phyloP scores from a whole-genome alignment of 805 yeast genomes.

The Priceomyces melissophilus region DNA sequence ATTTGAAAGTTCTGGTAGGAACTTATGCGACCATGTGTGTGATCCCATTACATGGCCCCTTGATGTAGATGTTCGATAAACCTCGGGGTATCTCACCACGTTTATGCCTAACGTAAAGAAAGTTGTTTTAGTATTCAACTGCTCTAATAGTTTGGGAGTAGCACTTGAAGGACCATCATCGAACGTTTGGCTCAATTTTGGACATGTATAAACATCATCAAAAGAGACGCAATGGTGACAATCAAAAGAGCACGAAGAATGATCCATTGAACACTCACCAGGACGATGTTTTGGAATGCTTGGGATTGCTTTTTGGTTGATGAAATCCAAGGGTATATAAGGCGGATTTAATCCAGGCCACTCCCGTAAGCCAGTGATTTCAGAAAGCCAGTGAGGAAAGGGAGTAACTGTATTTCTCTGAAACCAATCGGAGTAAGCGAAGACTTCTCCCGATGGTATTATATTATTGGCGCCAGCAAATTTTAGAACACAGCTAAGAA shows the following conservation, averaged over 20 bases:
- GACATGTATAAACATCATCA: slow-evolving; percentile 78
- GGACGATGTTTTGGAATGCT: slow-evolving; percentile 43
- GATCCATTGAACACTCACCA: slow-evolving; percentile 56
- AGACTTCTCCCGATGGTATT: too few species aligned
- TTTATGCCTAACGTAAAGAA: slow-evolving; percentile 86
- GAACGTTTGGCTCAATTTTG: slow-evolving; percentile 76
- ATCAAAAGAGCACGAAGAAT: slow-evolving; percentile 70
- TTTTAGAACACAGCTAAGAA: too few species aligned
- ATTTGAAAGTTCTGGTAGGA: slow-evolving; percentile 71
- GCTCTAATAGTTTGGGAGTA: slow-evolving; percentile 57
- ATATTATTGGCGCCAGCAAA: too few species aligned
- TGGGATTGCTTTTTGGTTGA: slow-evolving; percentile 56
- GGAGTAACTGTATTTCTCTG: slow-evolving; percentile 26
- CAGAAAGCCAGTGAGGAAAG: slow-evolving; percentile 77
- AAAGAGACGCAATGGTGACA: slow-evolving; percentile 73
- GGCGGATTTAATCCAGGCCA: slow-evolving; percentile 95
- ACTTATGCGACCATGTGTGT: slow-evolving; percentile 92
- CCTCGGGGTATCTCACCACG: slow-evolving; percentile 71
- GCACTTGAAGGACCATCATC: slow-evolving; percentile 91
- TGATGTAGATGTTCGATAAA: slow-evolving; percentile 52
- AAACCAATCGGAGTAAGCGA: too few species aligned
- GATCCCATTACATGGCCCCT: slow-evolving; percentile 79
- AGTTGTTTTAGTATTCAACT: slow-evolving; percentile 57
- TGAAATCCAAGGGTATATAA: slow-evolving; percentile 73
- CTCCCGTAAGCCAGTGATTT: slow-evolving; percentile 63